These are phyloP conservation scores for Fusarium domesticum DNA, from an alignment of 2,329 filamentous ascomycete genomes.

Conservation along the genomic window DNA sequence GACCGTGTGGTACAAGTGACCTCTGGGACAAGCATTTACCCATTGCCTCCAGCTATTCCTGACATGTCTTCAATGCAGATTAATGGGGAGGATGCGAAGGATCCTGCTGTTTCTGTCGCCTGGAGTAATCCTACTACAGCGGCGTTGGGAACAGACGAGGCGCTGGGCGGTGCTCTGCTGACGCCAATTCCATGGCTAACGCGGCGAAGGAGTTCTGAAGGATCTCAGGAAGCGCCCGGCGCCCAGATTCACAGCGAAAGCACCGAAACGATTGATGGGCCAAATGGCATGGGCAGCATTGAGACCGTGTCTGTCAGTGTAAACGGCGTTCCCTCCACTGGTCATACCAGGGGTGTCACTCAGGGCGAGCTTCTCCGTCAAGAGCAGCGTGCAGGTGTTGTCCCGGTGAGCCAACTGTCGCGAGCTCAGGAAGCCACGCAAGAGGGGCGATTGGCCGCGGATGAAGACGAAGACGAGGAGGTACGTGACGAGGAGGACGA, in stretches of 20 bases:
- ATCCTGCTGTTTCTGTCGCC: slow-evolving; percentile 39
- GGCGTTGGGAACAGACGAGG: slow-evolving; percentile 77
- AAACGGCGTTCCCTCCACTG: slow-evolving; percentile 62
- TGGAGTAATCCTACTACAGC: slow-evolving; percentile 48
- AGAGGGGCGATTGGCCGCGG: slow-evolving; percentile 29
- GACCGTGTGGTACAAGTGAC: slow-evolving; percentile 90
- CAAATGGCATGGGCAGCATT: slow-evolving; percentile 73
- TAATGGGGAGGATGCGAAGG: slow-evolving; percentile 58
- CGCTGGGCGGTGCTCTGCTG: slow-evolving; percentile 81
- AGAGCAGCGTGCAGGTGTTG: slow-evolving; percentile 78
- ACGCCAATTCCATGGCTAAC: slow-evolving; percentile 92
- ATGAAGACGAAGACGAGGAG: slow-evolving; percentile 31
- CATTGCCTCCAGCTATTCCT: slow-evolving; percentile 66
- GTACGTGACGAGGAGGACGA: slow-evolving; percentile 43
- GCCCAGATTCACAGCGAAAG: slow-evolving; percentile 63
- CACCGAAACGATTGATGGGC: slow-evolving; percentile 77
- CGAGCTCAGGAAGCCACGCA: slow-evolving; percentile 37
- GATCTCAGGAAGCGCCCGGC: slow-evolving; percentile 30
- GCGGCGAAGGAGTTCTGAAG: slow-evolving; percentile 35
- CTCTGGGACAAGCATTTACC: slow-evolving; percentile 75
- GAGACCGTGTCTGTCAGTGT: slow-evolving; percentile 77
- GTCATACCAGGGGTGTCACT: slow-evolving; percentile 58
- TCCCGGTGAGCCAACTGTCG: slow-evolving; percentile 62
- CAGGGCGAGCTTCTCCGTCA: slow-evolving; percentile 84
- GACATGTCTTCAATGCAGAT: slow-evolving; percentile 54